Evolutionary conservation across 208 protist genomes (phyloP).

Genomic region (Crithidia thermophila): DNA sequence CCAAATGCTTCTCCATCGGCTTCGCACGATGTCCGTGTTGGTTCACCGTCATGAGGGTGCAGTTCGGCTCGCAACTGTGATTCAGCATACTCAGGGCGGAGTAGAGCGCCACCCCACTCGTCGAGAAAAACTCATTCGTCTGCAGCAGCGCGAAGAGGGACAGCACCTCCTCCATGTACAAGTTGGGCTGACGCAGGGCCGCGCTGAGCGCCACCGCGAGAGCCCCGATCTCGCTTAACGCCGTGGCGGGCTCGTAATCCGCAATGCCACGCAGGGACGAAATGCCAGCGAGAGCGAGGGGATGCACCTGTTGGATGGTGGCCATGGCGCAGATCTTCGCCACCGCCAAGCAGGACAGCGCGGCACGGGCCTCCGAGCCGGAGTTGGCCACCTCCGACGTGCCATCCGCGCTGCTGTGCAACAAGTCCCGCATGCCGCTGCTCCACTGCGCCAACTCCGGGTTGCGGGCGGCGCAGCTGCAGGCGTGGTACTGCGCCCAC

Average conservation of each 20-base stretch:
- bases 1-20: conserved; percentile 40
- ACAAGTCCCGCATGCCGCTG: conserved; percentile 49
- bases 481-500: conserved; percentile 74
- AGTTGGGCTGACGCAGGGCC: conserved; percentile 67
- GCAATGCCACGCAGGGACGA: conserved; percentile 57
- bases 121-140: conserved; percentile 81
- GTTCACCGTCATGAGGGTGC: conserved; percentile 45
- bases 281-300: conserved; percentile 62
- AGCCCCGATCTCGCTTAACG: conserved; percentile 74
- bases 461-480: conserved; percentile 72
- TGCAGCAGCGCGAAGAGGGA: conserved; percentile 86
- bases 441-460: conserved; percentile 54
- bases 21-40: conserved; percentile 3
- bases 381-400: conserved; percentile 10
- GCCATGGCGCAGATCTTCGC: conserved; percentile 82
- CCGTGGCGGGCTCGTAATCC: conserved; percentile 78
- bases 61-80: conserved; percentile 91
- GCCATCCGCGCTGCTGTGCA: not conserved
- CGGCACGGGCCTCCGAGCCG: conserved; percentile 52
- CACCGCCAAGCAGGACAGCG: conserved; percentile 74
- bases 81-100: conserved; percentile 76
- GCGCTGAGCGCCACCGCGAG: conserved; percentile 65
- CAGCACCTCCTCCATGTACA: conserved; percentile 89
- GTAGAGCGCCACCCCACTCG: conserved; percentile 69
- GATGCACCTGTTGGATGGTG: conserved; percentile 75